Conservation (phyloP, 306 rosid genomes). For the Cucurbita moschata region DNA sequence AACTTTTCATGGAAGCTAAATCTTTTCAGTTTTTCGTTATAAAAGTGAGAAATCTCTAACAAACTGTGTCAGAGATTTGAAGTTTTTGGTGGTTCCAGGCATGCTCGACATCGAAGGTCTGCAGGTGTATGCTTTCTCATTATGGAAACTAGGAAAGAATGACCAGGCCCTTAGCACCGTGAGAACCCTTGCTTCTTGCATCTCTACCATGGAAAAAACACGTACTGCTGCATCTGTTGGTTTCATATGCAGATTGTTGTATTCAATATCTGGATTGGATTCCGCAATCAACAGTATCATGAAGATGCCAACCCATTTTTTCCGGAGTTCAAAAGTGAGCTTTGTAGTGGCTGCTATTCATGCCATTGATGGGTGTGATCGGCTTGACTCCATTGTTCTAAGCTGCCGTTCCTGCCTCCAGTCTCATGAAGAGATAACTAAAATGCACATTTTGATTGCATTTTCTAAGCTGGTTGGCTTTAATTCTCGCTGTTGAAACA, state of each 20-base stretch:
- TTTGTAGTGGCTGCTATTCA: constrained; percentile 67
- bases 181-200: constrained; percentile 34
- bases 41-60: constrained; percentile 1
- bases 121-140: constrained; percentile 65
- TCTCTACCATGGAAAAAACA: constrained; percentile 44
- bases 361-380: constrained; percentile 50
- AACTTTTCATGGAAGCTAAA: neutral
- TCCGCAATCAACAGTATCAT: constrained; percentile 35
- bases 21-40: neutral
- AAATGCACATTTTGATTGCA: constrained; percentile 64
- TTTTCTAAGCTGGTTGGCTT: constrained; percentile 71
- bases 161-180: constrained; percentile 49
- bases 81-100: constrained; percentile 31
- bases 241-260: constrained; percentile 60
- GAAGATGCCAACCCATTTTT: constrained; percentile 65
- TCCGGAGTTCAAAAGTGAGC: constrained; percentile 56
- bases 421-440: constrained; percentile 51
- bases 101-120: constrained; percentile 52
- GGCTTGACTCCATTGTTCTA: constrained; percentile 44
- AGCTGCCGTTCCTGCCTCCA: constrained; percentile 36
- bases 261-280: constrained; percentile 55
- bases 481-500: neutral
- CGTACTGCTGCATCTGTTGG: constrained; percentile 36
- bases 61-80: constrained; percentile 2
- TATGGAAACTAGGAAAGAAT: constrained; percentile 67